These are phyloP conservation scores for Mortierella sp. DNA, from an alignment of 371 early-diverging fungal species.

Conservation along the genomic window DNA sequence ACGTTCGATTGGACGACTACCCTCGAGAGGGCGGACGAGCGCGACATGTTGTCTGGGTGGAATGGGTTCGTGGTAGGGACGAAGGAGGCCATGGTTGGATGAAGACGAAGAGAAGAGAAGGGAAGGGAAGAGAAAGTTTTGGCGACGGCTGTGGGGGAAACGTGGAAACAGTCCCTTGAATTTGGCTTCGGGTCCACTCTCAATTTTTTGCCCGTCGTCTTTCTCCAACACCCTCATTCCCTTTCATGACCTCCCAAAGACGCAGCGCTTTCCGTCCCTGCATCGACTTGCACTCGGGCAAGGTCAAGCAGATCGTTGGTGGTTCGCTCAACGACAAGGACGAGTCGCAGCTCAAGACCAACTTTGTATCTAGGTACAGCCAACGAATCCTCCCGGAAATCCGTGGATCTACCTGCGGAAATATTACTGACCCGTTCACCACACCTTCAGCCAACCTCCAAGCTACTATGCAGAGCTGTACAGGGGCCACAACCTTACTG, in stretches of 20 bases:
- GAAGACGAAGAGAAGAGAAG: background rate
- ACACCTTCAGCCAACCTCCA: constrained; percentile 72
- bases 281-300: constrained; percentile 95
- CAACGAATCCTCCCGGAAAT: background rate
- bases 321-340: constrained; percentile 82
- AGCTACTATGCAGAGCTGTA: constrained; percentile 86
- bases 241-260: constrained; percentile 14
- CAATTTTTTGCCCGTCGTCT: background rate
- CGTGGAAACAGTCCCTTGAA: too few species aligned
- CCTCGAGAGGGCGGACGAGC: constrained; percentile 38
- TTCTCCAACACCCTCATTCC: background rate
- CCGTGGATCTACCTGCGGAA: too few species aligned
- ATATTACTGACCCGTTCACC: background rate
- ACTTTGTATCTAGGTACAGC: constrained; percentile 88
- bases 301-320: constrained; percentile 98
- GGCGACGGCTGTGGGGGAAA: constrained; percentile 1
- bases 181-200: too few species aligned
- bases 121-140: background rate
- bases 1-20: constrained; percentile 61
- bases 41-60: constrained; percentile 51
- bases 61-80: constrained; percentile 42
- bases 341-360: constrained; percentile 78
- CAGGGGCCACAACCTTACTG: constrained; percentile 71
- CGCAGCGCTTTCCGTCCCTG: constrained; percentile 90
- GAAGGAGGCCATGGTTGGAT: constrained; percentile 16